Evolutionary conservation across 345 rosid genomes (phyloP).

Genomic region (Nephelium lappaceum): DNA sequence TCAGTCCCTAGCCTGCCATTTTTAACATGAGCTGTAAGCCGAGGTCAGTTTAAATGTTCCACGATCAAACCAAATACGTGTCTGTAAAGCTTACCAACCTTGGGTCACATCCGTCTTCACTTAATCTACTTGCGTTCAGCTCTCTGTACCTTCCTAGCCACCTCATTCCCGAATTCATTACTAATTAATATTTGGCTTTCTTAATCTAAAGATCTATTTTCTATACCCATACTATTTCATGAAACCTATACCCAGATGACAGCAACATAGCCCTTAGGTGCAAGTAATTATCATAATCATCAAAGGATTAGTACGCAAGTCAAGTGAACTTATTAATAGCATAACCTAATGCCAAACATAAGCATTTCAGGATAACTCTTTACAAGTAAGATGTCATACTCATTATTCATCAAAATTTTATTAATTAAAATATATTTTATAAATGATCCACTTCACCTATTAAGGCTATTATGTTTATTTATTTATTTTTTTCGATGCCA

Average conservation of each 20-base stretch:
- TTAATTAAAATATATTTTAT: background rate
- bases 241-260: background rate
- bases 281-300: background rate
- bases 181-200: background rate
- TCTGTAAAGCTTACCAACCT: no score
- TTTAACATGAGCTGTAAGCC: background rate
- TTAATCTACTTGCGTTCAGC: no score
- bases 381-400: background rate
- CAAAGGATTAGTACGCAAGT: background rate
- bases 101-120: no score
- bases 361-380: background rate
- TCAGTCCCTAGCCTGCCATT: background rate
- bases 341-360: background rate
- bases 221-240: background rate
- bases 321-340: background rate
- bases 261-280: background rate
- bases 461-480: no score
- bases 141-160: no score
- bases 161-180: no score
- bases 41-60: background rate
- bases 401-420: background rate
- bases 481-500: no score
- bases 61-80: no score
- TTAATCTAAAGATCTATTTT: background rate
- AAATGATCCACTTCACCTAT: background rate